Base-by-base conservation (phyloP, 2,329 filamentous ascomycete genomes). In the Lachnellula cervina region DNA sequence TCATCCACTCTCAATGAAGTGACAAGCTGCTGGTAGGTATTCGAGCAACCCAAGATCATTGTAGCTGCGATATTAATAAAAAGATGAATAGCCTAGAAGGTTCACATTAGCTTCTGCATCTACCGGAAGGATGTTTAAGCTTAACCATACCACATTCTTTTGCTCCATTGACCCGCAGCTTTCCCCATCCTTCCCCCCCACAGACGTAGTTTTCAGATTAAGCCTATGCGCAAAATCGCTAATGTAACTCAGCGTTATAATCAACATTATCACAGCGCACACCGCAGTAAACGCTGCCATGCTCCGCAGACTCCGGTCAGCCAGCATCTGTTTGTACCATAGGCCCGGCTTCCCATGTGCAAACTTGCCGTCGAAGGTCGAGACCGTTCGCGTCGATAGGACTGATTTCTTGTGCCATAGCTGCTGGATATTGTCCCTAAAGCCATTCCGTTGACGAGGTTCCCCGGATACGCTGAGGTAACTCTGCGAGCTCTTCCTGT, bases 321-420 rank as follows among this genome's bases (percentile, higher is more conserved):
- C 55, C 25, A 64, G 32, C 59, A 63, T 63, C 49, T 63, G 59
- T 43, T 62, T 62, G 46, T 55, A 58, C 61, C 61, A 64, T 59
- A 56, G 59, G 0, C 58, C 62, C 16, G 57, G 56, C 52, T 54
- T 59, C 2, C 57, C 62, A 40, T 60, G 52, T n/a, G 62, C 61
- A 40, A 63, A 63, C n/a, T 54, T 46, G 3, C 59, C 61, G 53
- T 59, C 55, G 38, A 64, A 63, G 1, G 54, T 57, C 5, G 52
- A 52, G 6, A 37, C 37, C 21, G 50, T 51, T 6, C 46, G 50
- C 35, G 50, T 38, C 16, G 50, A 52, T 13, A 37, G 0, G 3
- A 46, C 9, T 2, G 48, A 49, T 54, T 50, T 54, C 19, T 48
- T 57, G 21, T 51, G 45, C 55, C 55, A 54, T 44, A 51, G 16